These are phyloP conservation scores for Nemania sp. DNA, from an alignment of 2,329 filamentous ascomycete species.

Conservation along the genomic window DNA sequence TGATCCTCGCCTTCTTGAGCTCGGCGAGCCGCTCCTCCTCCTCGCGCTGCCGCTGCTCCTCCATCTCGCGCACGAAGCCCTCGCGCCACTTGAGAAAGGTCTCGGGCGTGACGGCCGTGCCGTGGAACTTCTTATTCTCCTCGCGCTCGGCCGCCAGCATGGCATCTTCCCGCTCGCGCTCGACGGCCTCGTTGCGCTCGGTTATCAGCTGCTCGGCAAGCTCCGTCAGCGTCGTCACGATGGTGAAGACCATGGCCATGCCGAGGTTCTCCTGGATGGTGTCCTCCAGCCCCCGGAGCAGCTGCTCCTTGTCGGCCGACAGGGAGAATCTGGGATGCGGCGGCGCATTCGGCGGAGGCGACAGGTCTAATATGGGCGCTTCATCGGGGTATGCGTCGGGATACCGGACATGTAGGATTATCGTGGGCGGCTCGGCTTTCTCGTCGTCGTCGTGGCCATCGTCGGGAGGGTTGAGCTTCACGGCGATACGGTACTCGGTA, in stretches of 20 bases:
- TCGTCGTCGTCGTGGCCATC: conserved; percentile 66
- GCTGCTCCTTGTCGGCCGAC: conserved; percentile 73
- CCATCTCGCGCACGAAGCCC: conserved; percentile 78
- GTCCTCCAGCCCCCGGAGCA: conserved; percentile 72
- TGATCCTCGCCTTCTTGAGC: conserved; percentile 76
- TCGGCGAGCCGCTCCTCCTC: conserved; percentile 83
- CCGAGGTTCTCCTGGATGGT: conserved; percentile 91
- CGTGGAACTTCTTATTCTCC: conserved; percentile 96
- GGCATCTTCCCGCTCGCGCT: conserved; percentile 61
- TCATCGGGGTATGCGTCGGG: conserved; percentile 90
- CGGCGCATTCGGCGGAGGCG: conserved; percentile 69
- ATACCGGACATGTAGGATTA: conserved; percentile 85
- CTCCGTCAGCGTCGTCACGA: conserved; percentile 87
- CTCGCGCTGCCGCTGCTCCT: conserved; percentile 67
- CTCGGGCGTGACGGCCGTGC: conserved; percentile 84
- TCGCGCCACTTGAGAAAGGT: conserved; percentile 83
- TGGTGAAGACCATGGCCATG: conserved; percentile 96
- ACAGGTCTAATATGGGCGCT: conserved; percentile 80
- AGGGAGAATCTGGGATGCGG: conserved; percentile 78
- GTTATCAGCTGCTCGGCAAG: conserved; percentile 82
- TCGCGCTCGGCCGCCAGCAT: conserved; percentile 72
- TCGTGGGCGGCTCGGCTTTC: conserved; percentile 66
- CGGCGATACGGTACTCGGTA: conserved; percentile 82
- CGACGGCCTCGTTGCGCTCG: conserved; percentile 69
- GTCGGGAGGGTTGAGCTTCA: conserved; percentile 77